A percentile compares a stretch with the other conserved stretches of the same genome.
Evolutionary conservation across 441 rosid genomes (phyloP).

Genomic region (Erodium trifolium): DNA sequence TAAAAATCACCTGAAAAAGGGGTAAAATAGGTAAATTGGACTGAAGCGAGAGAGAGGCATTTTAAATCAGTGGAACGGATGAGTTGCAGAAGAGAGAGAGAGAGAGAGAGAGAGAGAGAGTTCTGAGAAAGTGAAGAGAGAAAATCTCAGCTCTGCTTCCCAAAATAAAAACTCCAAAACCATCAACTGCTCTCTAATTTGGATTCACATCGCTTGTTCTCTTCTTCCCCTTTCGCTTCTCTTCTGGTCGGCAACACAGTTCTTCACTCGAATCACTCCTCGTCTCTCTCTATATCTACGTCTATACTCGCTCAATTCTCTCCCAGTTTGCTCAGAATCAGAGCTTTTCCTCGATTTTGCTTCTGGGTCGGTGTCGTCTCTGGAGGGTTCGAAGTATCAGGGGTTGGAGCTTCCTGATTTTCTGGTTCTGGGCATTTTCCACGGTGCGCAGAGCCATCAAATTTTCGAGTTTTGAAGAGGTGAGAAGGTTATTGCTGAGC

Average conservation of each 20-base stretch:
- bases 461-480: slow-evolving; percentile 1
- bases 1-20: slow-evolving; percentile 4
- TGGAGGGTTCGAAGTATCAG: background rate
- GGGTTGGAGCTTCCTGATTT: background rate
- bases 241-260: background rate
- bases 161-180: background rate
- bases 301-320: slow-evolving; percentile 1
- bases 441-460: background rate
- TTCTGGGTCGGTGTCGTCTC: background rate
- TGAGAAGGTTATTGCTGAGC: background rate
- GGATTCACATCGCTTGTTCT: slow-evolving; percentile 2
- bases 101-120: background rate
- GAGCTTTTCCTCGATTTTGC: background rate
- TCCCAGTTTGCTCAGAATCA: background rate
- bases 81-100: background rate
- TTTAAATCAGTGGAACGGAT: background rate
- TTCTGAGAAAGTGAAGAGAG: background rate
- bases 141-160: slow-evolving; percentile 4
- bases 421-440: slow-evolving; percentile 3
- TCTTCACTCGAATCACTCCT: background rate
- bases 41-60: background rate
- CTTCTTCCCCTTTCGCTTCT: background rate
- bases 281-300: background rate
- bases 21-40: slow-evolving; percentile 4
- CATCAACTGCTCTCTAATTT: slow-evolving; percentile 1